A percentile compares a stretch with the other conserved stretches of the same genome.
Evolutionary conservation across 2,329 filamentous ascomycete genomes (phyloP).

Genomic region (Xylariomycetidae sp.): DNA sequence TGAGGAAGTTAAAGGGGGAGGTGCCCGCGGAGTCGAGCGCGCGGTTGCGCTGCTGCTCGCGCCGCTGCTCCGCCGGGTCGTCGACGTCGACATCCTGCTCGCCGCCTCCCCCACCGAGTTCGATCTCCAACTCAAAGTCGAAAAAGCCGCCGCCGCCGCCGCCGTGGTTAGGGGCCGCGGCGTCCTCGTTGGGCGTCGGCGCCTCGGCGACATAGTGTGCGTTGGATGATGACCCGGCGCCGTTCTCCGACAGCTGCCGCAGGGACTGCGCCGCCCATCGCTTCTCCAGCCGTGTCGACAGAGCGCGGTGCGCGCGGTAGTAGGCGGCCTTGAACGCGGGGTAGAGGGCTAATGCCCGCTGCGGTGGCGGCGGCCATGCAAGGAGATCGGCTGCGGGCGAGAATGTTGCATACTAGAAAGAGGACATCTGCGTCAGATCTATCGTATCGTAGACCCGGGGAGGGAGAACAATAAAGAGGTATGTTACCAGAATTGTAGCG

Average conservation of each 20-base stretch:
- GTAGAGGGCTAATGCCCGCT: conserved; percentile 43
- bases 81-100: conserved; percentile 9
- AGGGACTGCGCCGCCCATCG: conserved; percentile 38
- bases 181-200: background rate
- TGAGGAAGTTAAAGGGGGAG: conserved; percentile 37
- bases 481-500: too few species aligned
- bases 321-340: conserved; percentile 38
- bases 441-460: too few species aligned
- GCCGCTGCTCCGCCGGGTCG: conserved; percentile 17
- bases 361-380: conserved; percentile 48
- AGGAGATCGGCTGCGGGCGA: conserved; percentile 40
- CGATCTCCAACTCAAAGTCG: conserved; percentile 21
- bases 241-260: conserved; percentile 23
- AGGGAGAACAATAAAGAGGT: too few species aligned
- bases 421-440: too few species aligned
- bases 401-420: conserved; percentile 46
- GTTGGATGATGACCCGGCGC: conserved; percentile 1
- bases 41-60: conserved; percentile 10
- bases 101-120: conserved; percentile 11
- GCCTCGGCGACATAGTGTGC: background rate
- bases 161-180: conserved; percentile 7
- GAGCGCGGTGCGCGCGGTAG: conserved; percentile 38
- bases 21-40: conserved; percentile 6
- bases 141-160: conserved; percentile 13
- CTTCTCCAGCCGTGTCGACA: conserved; percentile 41